Conservation (phyloP, 2,329 filamentous ascomycete species). For the Exserohilum rostratum region DNA sequence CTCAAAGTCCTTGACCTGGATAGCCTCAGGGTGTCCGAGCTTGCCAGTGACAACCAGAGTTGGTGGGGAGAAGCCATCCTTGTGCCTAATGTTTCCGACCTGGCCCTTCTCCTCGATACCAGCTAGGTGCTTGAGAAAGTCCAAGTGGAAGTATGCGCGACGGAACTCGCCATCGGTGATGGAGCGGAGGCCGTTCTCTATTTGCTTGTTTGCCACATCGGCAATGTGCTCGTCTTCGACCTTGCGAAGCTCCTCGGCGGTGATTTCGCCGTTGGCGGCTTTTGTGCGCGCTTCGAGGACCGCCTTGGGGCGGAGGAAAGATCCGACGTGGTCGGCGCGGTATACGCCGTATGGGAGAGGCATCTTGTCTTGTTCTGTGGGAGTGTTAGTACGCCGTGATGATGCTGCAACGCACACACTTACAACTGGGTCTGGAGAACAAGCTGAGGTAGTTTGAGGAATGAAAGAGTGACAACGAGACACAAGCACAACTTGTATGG, state of each 20-base stretch:
- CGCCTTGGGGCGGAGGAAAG: slow-evolving; percentile 59
- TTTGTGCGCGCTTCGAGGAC: slow-evolving; percentile 59
- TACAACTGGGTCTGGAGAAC: background rate
- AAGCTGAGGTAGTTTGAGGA: background rate
- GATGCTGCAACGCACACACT: background rate
- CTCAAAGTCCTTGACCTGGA: slow-evolving; percentile 63
- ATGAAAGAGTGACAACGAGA: background rate
- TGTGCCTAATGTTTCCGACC: slow-evolving; percentile 49
- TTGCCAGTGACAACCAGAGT: slow-evolving; percentile 61
- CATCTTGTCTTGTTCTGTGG: slow-evolving; percentile 32
- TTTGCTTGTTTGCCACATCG: slow-evolving; percentile 56
- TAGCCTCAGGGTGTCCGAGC: slow-evolving; percentile 58
- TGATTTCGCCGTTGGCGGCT: slow-evolving; percentile 53
- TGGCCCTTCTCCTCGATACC: slow-evolving; percentile 61
- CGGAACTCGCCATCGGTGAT: slow-evolving; percentile 65
- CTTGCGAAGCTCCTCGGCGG: slow-evolving; percentile 54
- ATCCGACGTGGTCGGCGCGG: slow-evolving; percentile 62
- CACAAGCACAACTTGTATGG: background rate
- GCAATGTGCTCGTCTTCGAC: slow-evolving; percentile 60
- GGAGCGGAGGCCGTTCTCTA: slow-evolving; percentile 56
- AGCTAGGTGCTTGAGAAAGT: slow-evolving; percentile 62
- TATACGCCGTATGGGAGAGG: slow-evolving; percentile 49
- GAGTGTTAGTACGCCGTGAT: background rate
- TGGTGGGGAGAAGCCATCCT: slow-evolving; percentile 59
- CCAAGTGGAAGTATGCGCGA: slow-evolving; percentile 64